Evolutionary conservation across 208 protist species (phyloP).

Genomic region (Leptomonas seymouri): DNA sequence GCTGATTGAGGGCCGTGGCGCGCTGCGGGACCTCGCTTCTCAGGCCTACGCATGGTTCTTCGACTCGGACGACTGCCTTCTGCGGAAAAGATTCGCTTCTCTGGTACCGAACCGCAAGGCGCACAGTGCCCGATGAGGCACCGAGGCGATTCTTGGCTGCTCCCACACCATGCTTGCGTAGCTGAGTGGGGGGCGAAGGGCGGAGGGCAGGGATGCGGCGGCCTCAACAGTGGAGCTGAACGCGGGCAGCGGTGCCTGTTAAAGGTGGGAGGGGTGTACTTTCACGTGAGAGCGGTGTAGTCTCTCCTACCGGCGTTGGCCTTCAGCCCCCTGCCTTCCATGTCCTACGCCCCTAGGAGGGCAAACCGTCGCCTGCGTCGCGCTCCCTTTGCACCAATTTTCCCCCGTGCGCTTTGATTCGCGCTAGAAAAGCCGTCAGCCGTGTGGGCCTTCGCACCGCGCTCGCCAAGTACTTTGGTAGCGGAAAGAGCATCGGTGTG

Average conservation of each 20-base stretch:
- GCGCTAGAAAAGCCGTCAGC: slow-evolving; percentile 34
- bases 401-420: slow-evolving; percentile 40
- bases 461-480: slow-evolving; percentile 13
- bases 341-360: not conserved
- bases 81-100: slow-evolving; percentile 22
- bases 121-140: slow-evolving; percentile 6
- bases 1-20: slow-evolving; percentile 1
- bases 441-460: slow-evolving; percentile 28
- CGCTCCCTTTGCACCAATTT: slow-evolving; percentile 52
- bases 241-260: not conserved
- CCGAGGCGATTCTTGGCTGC: not conserved
- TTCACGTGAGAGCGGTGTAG: not conserved
- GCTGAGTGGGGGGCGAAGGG: slow-evolving; percentile 2
- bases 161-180: slow-evolving; percentile 5
- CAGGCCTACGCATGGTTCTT: slow-evolving; percentile 29
- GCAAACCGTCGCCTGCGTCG: slow-evolving; percentile 40
- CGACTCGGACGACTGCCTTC: slow-evolving; percentile 33
- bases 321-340: not conserved
- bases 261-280: not conserved
- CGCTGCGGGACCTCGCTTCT: not conserved
- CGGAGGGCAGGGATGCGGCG: not conserved
- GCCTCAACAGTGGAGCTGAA: too few relatives aligned
- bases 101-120: not conserved
- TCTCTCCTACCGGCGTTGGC: not conserved
- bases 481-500: not conserved